Evolutionary conservation across 2,329 filamentous ascomycete species (phyloP), one percentile per base, ranked within the genome.

Genomic region (Hymenoscyphus salicellus): DNA sequence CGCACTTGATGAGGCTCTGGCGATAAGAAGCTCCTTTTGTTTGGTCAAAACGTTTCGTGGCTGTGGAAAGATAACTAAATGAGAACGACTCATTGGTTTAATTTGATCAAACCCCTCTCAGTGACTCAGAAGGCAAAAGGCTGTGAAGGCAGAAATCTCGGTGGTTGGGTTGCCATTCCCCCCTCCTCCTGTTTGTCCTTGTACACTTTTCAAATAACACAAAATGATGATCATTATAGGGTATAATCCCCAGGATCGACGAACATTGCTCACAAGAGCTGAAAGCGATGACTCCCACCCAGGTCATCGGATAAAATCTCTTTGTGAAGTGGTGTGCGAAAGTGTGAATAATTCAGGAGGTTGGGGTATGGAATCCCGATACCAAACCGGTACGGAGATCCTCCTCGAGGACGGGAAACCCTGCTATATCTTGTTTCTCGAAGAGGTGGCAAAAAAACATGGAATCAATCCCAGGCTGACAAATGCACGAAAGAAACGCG

Each of bases 331-430:
- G 20, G n/a, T n/a, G n/a, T n/a, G n/a, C n/a, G n/a, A n/a, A n/a
- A n/a, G n/a, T n/a, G n/a, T 17, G n/a, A n/a, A 20, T 49, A 20
- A 6, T 20, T 3, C 2, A 20, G 10, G 43, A 49, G 43, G 43
- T 23, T 49, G 43, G 43, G 17, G 14, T n/a, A n/a, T n/a, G n/a
- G n/a, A n/a, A 20, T 46, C n/a, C 41, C 32, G 5, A 33, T 36
- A 11, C 33, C 7, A 36, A 36, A 49, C 20, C 11, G 8, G 43
- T 49, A 49, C 43, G n/a, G 10, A 11, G 23, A 4, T 49, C 43
- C 33, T 49, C 43, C 43, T 49, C n/a, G 43, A 49, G 43, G n/a
- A 49, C 43, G 17, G 43, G 33, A 49, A 49, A 49, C n/a, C n/a
- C 43, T n/a, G 43, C 23, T 10, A 11, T 49, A 11, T 20, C 10